Conservation (phyloP, 352 stramenopile species). For the Globisporangium barbulae region DNA sequence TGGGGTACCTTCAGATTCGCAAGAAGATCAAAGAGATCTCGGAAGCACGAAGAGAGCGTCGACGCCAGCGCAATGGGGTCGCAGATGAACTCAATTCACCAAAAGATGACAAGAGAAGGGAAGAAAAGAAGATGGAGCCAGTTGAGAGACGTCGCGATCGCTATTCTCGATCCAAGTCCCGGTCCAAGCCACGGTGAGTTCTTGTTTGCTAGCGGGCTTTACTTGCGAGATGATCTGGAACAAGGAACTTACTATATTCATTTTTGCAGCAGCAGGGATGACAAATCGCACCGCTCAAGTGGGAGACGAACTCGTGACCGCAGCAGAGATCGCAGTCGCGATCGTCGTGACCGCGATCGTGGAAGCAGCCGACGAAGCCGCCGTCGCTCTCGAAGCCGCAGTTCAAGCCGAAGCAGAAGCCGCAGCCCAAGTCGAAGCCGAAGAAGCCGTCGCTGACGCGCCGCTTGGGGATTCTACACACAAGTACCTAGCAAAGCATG, state of each 20-base stretch:
- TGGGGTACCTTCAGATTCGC: constrained; percentile 88
- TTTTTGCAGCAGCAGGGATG: constrained; percentile 8
- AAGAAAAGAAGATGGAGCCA: constrained; percentile 5
- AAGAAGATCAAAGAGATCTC: constrained; percentile 79
- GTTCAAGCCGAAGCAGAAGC: constrained; percentile 24
- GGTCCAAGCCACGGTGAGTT: constrained; percentile 18
- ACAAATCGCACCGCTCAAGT: constrained; percentile 10
- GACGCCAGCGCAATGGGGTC: constrained; percentile 14
- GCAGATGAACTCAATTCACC: constrained; percentile 6
- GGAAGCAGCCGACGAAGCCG: constrained; percentile 29
- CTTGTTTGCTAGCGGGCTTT: not conserved
- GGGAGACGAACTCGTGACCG: constrained; percentile 6
- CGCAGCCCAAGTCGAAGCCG: constrained; percentile 44
- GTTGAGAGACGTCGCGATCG: constrained; percentile 14
- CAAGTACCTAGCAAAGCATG: constrained; percentile 9
- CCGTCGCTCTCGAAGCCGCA: constrained; percentile 24
- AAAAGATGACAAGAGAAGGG: constrained; percentile 7
- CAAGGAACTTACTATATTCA: not conserved
- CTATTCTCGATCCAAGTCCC: constrained; percentile 21
- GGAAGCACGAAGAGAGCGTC: constrained; percentile 28
- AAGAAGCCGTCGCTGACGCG: constrained; percentile 27
- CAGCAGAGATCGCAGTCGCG: constrained; percentile 25
- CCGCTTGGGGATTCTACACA: not conserved
- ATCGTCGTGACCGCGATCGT: constrained; percentile 26
- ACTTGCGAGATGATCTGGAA: not conserved